Evolutionary conservation across 352 stramenopile species (phyloP).

Genomic region (Phytopythium vexans): DNA sequence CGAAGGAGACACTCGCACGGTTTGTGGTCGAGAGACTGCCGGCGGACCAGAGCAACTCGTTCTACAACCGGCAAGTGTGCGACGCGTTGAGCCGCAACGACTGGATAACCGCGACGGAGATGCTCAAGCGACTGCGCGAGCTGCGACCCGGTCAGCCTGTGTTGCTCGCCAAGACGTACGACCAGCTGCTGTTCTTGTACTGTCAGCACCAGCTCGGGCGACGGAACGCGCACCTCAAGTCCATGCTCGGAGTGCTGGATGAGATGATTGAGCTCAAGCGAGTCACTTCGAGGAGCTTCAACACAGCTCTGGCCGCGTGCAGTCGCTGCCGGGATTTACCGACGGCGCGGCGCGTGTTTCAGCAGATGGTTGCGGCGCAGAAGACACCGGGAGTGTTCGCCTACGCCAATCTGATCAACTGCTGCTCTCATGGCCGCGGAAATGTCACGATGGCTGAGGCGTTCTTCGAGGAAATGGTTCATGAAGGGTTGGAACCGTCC

Average conservation of each 20-base stretch:
- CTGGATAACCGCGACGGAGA: conserved; percentile 18
- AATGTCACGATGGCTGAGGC: conserved; percentile 27
- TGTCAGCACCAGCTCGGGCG: conserved; percentile 32
- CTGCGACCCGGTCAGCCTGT: conserved; percentile 17
- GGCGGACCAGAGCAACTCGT: conserved; percentile 23
- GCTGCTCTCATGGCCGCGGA: conserved; percentile 40
- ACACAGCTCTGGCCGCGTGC: conserved; percentile 69
- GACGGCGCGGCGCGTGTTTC: conserved; percentile 30
- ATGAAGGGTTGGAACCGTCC: conserved; percentile 29
- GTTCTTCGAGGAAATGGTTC: conserved; percentile 47
- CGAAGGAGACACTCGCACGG: too few species aligned
- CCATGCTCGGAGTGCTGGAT: conserved; percentile 46
- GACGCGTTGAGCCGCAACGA: conserved; percentile 28
- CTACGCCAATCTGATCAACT: conserved; percentile 66
- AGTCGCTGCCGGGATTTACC: conserved; percentile 40
- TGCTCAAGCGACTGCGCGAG: conserved; percentile 22
- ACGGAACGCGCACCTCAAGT: conserved; percentile 28
- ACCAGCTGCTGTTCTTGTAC: conserved; percentile 48
- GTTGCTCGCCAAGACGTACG: conserved; percentile 47
- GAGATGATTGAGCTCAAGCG: conserved; percentile 37
- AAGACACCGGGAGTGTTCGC: conserved; percentile 31
- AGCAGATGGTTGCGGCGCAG: conserved; percentile 34
- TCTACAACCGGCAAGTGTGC: conserved; percentile 42
- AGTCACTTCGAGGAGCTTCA: conserved; percentile 49
- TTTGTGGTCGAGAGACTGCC: conserved; percentile 16